Percentiles rank a stretch among this genome's conserved stretches.
These are phyloP conservation scores for Penstemon eatonii DNA, from an alignment of 257 asterid genomes.

Conservation along the genomic window DNA sequence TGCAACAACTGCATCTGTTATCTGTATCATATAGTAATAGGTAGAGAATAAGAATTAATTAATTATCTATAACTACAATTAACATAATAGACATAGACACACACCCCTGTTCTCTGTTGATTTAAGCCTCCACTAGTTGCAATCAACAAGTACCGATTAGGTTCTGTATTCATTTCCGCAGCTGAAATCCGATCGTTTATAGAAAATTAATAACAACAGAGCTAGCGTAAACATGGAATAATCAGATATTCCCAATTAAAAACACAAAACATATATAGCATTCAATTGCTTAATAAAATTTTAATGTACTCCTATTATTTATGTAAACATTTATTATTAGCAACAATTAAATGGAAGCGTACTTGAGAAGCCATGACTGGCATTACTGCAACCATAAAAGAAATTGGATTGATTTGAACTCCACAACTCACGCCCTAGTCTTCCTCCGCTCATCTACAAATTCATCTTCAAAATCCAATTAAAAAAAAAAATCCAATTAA, in stretches of 20 bases:
- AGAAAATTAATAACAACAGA: conserved; percentile 11
- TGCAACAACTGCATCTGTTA: conserved; percentile 76
- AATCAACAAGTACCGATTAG: conserved; percentile 56
- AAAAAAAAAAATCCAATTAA: neutral
- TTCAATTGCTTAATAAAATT: neutral
- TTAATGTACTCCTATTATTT: neutral
- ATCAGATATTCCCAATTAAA: conserved; percentile 1
- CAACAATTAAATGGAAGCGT: neutral
- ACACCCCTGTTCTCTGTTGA: conserved; percentile 88
- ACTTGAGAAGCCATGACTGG: conserved; percentile 35
- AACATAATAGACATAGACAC: neutral
- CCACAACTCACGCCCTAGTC: conserved; percentile 36
- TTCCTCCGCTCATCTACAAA: conserved; percentile 36
- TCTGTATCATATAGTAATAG: conserved; percentile 41
- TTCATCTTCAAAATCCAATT: neutral
- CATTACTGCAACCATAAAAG: conserved; percentile 45
- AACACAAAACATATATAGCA: neutral
- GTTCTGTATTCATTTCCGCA: conserved; percentile 38
- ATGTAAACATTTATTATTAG: neutral
- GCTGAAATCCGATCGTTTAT: conserved; percentile 40
- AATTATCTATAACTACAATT: neutral
- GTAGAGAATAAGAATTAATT: neutral
- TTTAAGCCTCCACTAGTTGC: conserved; percentile 85
- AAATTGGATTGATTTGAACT: conserved; percentile 35
- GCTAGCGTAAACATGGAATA: too few relatives aligned